Evolutionary conservation across 2,329 filamentous ascomycete genomes (phyloP).

Genomic region (Orbilia oligospora): DNA sequence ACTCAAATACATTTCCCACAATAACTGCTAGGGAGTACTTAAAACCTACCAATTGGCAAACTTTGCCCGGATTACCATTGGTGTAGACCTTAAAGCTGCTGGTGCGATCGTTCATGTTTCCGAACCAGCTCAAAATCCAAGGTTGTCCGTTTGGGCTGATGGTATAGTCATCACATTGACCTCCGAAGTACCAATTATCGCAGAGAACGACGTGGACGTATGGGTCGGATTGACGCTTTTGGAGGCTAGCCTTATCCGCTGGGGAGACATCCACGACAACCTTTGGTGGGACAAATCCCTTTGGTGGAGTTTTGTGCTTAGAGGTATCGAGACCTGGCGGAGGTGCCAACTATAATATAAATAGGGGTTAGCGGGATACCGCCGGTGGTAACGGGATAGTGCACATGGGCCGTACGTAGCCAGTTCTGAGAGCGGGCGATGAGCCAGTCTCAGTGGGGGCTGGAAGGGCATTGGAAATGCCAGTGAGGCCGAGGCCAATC

Average conservation of each 20-base stretch:
- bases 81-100: slow-evolving; percentile 22
- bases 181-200: slow-evolving; percentile 15
- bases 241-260: background rate
- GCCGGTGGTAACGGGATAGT: too few species aligned
- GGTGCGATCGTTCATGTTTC: background rate
- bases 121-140: background rate
- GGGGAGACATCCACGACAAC: background rate
- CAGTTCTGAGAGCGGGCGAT: background rate
- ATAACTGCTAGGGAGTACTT: too few species aligned
- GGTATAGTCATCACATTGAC: background rate
- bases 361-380: background rate
- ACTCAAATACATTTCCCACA: too few species aligned
- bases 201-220: slow-evolving; percentile 13
- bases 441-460: background rate
- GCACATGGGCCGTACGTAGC: too few species aligned
- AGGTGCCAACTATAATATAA: slow-evolving; percentile 8
- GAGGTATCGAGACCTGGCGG: slow-evolving; percentile 14
- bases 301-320: slow-evolving; percentile 14
- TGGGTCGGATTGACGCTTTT: background rate
- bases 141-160: slow-evolving; percentile 1
- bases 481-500: background rate
- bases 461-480: background rate
- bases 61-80: background rate
- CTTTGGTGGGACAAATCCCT: slow-evolving; percentile 3
- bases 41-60: slow-evolving; percentile 8